Conservation (phyloP, 129 eudicot genomes). For the Lonicera japonica region DNA sequence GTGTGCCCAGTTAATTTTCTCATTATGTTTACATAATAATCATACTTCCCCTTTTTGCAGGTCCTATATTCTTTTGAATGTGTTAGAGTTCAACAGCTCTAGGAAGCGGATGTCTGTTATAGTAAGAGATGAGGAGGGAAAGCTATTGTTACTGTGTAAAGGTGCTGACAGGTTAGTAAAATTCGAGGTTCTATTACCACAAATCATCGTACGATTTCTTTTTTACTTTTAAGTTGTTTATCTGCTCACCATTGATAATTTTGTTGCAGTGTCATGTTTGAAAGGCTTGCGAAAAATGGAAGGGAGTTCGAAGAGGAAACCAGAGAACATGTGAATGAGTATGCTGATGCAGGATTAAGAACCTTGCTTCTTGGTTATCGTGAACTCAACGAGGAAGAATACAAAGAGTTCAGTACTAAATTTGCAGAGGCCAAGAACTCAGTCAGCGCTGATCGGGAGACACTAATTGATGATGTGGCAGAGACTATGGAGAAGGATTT, state of each 20-base stretch:
- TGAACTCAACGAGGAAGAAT: constrained; percentile 62
- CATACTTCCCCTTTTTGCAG: constrained; percentile 31
- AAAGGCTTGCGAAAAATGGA: constrained; percentile 72
- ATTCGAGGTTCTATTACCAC: constrained; percentile 1
- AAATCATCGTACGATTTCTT: background rate
- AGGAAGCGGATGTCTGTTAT: constrained; percentile 93
- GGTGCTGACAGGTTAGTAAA: constrained; percentile 90
- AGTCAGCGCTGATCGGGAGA: constrained; percentile 74
- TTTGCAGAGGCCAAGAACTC: constrained; percentile 64
- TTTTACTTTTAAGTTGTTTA: background rate
- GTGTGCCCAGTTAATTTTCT: background rate
- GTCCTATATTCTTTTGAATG: constrained; percentile 63
- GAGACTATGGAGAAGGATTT: constrained; percentile 69
- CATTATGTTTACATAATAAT: constrained; percentile 1
- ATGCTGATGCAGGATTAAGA: constrained; percentile 94
- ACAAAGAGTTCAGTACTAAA: constrained; percentile 43
- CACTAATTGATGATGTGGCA: constrained; percentile 59
- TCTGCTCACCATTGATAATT: background rate
- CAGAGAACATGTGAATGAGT: constrained; percentile 74
- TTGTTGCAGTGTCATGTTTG: constrained; percentile 86
- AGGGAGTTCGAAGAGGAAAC: constrained; percentile 68
- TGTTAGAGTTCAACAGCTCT: constrained; percentile 81
- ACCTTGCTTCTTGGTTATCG: constrained; percentile 88
- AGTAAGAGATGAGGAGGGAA: constrained; percentile 55
- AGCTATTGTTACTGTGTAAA: constrained; percentile 68